These are phyloP conservation scores for Thuja plicata DNA, from an alignment of 83 land plant species.

Conservation along the genomic window DNA sequence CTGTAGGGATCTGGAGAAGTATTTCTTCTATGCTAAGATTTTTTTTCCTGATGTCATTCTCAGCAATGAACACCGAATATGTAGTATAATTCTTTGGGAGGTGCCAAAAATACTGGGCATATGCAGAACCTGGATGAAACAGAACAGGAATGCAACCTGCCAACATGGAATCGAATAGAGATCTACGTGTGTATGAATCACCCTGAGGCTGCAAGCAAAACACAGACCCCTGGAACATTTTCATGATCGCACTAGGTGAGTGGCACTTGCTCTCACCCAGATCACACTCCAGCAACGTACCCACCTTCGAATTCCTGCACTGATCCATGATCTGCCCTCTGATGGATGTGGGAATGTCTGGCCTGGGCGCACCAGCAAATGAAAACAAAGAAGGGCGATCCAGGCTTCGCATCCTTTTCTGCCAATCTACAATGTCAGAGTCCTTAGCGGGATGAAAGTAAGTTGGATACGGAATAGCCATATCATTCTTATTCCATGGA, in stretches of 20 bases:
- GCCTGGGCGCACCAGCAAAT: constrained; percentile 75
- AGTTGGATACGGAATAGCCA: constrained; percentile 76
- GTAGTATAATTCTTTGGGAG: constrained; percentile 43
- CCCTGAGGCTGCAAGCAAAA: constrained; percentile 83
- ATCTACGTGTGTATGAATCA: constrained; percentile 69
- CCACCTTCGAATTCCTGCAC: constrained; percentile 34
- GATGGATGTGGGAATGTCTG: constrained; percentile 31
- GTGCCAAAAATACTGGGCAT: constrained; percentile 70
- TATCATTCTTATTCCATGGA: constrained; percentile 54
- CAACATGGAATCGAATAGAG: constrained; percentile 71
- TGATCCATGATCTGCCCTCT: constrained; percentile 63
- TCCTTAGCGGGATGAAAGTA: constrained; percentile 73
- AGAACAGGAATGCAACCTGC: constrained; percentile 82
- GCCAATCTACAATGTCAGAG: constrained; percentile 56
- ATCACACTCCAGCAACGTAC: constrained; percentile 49
- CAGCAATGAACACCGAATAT: constrained; percentile 75
- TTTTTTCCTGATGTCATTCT: constrained; percentile 39
- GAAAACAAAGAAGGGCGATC: constrained; percentile 45
- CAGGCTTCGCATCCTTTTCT: constrained; percentile 28
- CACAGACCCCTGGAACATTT: constrained; percentile 53
- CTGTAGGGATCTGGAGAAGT: constrained; percentile 19
- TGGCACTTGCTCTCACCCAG: constrained; percentile 54
- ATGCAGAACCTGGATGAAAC: constrained; percentile 66
- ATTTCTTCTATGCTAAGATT: constrained; percentile 46
- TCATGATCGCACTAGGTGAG: constrained; percentile 49